Conservation (phyloP, 305 asterid species). For the Plantago rigida region DNA sequence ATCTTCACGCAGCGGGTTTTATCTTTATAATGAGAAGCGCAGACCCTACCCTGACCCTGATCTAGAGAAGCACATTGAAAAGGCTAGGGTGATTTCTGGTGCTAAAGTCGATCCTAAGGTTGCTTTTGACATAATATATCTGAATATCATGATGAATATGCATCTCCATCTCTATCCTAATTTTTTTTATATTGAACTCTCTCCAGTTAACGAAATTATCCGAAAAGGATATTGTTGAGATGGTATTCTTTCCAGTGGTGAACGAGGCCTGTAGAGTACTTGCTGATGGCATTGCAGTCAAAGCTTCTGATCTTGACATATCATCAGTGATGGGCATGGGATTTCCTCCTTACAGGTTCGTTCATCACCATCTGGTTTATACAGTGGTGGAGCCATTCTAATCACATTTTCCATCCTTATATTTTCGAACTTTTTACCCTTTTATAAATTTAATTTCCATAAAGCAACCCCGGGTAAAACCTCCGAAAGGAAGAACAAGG, state of each 20-base stretch:
- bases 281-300: slow-evolving; percentile 82
- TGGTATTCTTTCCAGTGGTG: slow-evolving; percentile 96
- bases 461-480: too few relatives aligned
- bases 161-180: slow-evolving; percentile 5
- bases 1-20: slow-evolving; percentile 74
- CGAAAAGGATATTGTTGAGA: slow-evolving; percentile 85
- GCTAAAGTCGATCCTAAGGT: slow-evolving; percentile 82
- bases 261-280: slow-evolving; percentile 96
- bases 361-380: neutral
- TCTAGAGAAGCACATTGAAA: slow-evolving; percentile 67
- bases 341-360: slow-evolving; percentile 87
- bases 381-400: neutral
- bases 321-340: slow-evolving; percentile 99
- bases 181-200: slow-evolving; percentile 10
- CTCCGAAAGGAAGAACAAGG: too few relatives aligned
- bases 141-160: neutral
- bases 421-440: neutral
- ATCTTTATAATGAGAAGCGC: slow-evolving; percentile 66
- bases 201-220: slow-evolving; percentile 55
- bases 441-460: neutral
- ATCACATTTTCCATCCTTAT: too few relatives aligned
- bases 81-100: slow-evolving; percentile 73
- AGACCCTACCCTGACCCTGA: slow-evolving; percentile 92
- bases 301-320: slow-evolving; percentile 90
- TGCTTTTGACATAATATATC: neutral